These are phyloP conservation scores for Knoxia roxburghii DNA, from an alignment of 257 asterid genomes.

Conservation along the genomic window DNA sequence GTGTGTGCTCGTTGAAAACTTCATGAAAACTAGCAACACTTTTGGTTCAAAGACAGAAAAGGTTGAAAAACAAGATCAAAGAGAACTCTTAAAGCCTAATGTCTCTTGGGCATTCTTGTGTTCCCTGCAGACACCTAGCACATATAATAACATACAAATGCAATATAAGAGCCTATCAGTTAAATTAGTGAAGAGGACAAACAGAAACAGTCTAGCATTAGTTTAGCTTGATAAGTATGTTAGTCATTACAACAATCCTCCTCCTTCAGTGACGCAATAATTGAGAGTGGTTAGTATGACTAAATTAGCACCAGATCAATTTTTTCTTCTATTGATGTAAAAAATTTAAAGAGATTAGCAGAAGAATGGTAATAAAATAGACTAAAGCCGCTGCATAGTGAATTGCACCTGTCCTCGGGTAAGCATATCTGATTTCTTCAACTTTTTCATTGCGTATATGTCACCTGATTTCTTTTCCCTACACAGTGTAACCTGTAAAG, in stretches of 20 bases:
- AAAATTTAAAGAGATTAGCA: neutral
- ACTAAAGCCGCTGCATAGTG: neutral
- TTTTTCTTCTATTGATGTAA: neutral
- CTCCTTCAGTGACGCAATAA: neutral
- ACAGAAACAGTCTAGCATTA: neutral
- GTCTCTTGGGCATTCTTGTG: neutral
- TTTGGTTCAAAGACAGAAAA: neutral
- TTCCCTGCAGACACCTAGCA: neutral
- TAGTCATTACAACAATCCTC: neutral
- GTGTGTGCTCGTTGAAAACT: neutral
- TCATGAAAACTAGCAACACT: neutral
- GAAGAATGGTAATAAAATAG: neutral
- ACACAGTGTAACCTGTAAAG: constrained; percentile 71
- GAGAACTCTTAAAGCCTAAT: neutral
- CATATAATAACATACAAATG: neutral
- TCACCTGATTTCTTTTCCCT: constrained; percentile 64
- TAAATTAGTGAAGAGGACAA: neutral
- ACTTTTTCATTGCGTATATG: constrained; percentile 80
- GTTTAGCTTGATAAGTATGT: neutral
- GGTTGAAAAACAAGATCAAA: neutral
- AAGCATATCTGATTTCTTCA: constrained; percentile 87
- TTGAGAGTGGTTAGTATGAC: neutral
- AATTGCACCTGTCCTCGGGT: constrained; percentile 78
- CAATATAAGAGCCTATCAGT: neutral
- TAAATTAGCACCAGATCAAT: neutral